phyloP scores from a whole-genome alignment of 1,284 basidiomycete genomes.

The Ceratobasidium sp. region DNA sequence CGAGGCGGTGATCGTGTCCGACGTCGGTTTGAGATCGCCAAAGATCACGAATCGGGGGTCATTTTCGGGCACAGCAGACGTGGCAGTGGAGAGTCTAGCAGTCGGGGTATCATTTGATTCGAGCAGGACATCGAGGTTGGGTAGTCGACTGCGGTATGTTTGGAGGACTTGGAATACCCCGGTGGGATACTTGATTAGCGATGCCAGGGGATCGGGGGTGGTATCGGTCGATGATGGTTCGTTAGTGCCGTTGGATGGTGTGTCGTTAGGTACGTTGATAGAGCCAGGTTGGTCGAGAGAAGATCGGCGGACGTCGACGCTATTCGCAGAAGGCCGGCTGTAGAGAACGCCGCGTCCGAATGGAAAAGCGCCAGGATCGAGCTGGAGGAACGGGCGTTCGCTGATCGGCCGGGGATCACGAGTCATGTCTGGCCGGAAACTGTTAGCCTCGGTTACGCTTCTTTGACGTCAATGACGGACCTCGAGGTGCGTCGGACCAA shows the following conservation, averaged over 20 bases:
- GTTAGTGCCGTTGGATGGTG: conserved; percentile 13
- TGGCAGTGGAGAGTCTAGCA: conserved; percentile 41
- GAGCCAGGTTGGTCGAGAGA: background rate
- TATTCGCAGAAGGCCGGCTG: conserved; percentile 60
- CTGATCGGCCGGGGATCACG: conserved; percentile 55
- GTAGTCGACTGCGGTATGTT: conserved; percentile 75
- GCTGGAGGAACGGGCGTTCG: conserved; percentile 41
- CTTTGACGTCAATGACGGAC: conserved; percentile 49
- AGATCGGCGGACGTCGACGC: conserved; percentile 18
- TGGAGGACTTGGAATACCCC: conserved; percentile 83
- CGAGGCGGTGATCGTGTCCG: conserved; percentile 46
- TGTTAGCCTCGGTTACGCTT: conserved; percentile 48
- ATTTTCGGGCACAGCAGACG: conserved; percentile 75
- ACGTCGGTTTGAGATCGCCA: conserved; percentile 67
- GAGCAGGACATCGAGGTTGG: conserved; percentile 68
- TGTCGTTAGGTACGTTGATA: background rate
- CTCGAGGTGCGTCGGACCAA: conserved; percentile 61
- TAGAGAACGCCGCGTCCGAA: conserved; percentile 78
- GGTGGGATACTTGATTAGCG: conserved; percentile 46
- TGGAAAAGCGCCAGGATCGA: conserved; percentile 59
- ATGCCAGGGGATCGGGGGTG: conserved; percentile 16
- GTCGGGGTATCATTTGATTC: conserved; percentile 61
- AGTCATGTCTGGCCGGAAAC: conserved; percentile 47
- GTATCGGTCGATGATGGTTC: conserved; percentile 41
- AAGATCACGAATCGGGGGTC: conserved; percentile 91